phyloP scores from a whole-genome alignment of 805 yeast genomes.

The Pichia manshurica region DNA sequence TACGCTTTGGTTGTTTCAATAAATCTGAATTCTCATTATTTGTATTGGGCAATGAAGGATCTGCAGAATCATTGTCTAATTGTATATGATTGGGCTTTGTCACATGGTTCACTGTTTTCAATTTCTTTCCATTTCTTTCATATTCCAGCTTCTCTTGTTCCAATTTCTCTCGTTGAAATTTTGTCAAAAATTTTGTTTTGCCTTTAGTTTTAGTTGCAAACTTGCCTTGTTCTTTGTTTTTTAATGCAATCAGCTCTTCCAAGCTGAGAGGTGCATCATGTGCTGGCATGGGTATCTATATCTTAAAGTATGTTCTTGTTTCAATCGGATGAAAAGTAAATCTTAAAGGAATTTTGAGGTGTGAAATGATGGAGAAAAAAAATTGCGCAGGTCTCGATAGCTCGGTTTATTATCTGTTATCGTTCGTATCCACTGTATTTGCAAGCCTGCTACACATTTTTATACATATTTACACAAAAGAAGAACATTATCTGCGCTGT shows the following conservation, averaged over 20 bases:
- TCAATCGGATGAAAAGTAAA: too few relatives aligned
- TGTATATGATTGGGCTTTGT: neutral
- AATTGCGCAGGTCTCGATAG: too few relatives aligned
- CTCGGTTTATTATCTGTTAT: too few relatives aligned
- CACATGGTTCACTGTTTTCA: too few relatives aligned
- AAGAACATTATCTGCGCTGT: constrained; percentile 1
- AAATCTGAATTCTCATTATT: neutral
- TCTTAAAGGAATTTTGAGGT: too few relatives aligned
- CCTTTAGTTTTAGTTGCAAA: neutral
- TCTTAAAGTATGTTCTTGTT: too few relatives aligned
- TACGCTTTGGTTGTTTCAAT: neutral
- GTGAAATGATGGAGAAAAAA: too few relatives aligned
- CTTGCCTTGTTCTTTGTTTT: constrained; percentile 28
- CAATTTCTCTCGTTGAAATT: constrained; percentile 37
- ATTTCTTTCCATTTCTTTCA: constrained; percentile 3
- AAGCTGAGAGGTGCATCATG: constrained; percentile 32
- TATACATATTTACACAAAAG: too few relatives aligned
- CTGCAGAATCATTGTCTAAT: neutral
- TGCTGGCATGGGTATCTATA: constrained; percentile 1
- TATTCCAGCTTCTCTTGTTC: constrained; percentile 17
- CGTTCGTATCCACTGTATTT: too few relatives aligned
- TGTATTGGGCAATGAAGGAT: neutral
- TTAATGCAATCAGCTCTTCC: constrained; percentile 30
- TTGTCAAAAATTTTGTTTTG: constrained; percentile 36
- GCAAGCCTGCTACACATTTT: too few relatives aligned